phyloP scores from a whole-genome alignment of 495 filamentous ascomycete species.

The Lentithecium fluviatile region DNA sequence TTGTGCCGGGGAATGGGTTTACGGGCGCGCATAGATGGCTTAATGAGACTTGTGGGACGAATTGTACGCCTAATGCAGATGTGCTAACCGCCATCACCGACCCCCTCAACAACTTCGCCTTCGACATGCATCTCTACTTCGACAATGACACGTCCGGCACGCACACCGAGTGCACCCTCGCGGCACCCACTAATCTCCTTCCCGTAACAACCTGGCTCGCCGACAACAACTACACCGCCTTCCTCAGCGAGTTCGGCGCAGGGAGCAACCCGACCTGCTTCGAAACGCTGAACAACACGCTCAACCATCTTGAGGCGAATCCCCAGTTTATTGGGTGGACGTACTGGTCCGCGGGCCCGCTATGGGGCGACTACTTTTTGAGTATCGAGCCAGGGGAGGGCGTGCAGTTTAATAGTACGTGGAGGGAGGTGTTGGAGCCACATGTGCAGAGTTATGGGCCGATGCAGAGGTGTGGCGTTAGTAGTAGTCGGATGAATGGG shows the following conservation, averaged over 20 bases:
- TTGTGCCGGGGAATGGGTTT: constrained; percentile 39
- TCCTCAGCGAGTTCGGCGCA: constrained; percentile 36
- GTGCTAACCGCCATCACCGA: constrained; percentile 31
- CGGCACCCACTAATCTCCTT: constrained; percentile 29
- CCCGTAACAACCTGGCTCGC: constrained; percentile 33
- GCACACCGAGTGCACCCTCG: constrained; percentile 29
- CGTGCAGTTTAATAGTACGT: constrained; percentile 16
- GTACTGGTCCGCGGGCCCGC: constrained; percentile 37
- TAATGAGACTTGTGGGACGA: constrained; percentile 19
- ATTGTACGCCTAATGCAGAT: constrained; percentile 28
- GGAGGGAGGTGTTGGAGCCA: constrained; percentile 21
- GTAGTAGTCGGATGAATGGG: constrained; percentile 7
- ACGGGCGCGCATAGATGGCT: constrained; percentile 36
- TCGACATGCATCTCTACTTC: constrained; percentile 40
- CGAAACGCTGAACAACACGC: constrained; percentile 22
- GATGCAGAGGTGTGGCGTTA: constrained; percentile 27
- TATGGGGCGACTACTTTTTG: constrained; percentile 35
- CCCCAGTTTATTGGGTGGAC: constrained; percentile 36
- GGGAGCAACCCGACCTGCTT: constrained; percentile 29
- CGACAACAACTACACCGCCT: constrained; percentile 34
- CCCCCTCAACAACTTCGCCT: constrained; percentile 35
- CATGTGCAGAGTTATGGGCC: constrained; percentile 15
- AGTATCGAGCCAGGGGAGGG: constrained; percentile 21
- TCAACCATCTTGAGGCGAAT: constrained; percentile 23
- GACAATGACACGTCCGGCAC: constrained; percentile 37